A percentile compares a stretch with the other conserved stretches of the same genome.
Conservation (phyloP, 1,284 basidiomycete genomes). For the Bjerkandera adusta region DNA sequence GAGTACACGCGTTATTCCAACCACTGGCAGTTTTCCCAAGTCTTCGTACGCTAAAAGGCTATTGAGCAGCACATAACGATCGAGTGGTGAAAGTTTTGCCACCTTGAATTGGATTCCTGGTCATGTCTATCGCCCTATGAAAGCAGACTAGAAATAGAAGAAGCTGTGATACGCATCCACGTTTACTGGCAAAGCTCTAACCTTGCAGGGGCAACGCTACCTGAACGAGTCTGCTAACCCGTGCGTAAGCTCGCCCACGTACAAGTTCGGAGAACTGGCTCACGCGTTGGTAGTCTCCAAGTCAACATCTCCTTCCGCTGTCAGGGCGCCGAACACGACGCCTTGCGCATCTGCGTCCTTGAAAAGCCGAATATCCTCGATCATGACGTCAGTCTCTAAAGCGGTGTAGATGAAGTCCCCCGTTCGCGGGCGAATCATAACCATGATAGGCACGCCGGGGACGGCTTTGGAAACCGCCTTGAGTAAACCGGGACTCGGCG, state of each 20-base stretch:
- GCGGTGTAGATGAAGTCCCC: constrained; percentile 76
- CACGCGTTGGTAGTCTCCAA: constrained; percentile 50
- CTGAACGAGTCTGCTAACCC: constrained; percentile 46
- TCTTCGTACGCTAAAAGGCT: too few species aligned
- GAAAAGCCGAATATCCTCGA: constrained; percentile 65
- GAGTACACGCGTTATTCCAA: constrained; percentile 68
- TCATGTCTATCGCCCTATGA: constrained; percentile 82
- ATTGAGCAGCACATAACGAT: too few species aligned
- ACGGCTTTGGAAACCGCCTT: constrained; percentile 48
- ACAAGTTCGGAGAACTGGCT: constrained; percentile 10
- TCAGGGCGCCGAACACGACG: constrained; percentile 70
- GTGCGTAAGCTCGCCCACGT: neutral
- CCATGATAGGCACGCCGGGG: constrained; percentile 64
- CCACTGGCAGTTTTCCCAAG: too few species aligned
- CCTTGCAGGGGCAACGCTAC: constrained; percentile 65
- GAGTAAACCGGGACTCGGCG: constrained; percentile 72
- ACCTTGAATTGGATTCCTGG: constrained; percentile 54
- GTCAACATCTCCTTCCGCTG: constrained; percentile 59
- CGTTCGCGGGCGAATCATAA: constrained; percentile 76
- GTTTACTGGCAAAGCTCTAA: constrained; percentile 23
- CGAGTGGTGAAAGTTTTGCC: constrained; percentile 12
- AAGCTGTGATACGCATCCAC: neutral
- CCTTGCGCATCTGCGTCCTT: constrained; percentile 57
- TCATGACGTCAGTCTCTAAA: constrained; percentile 67
- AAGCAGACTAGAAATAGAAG: constrained; percentile 60